phyloP scores from a whole-genome alignment of 495 filamentous ascomycete genomes.

The Xylaria castorea region DNA sequence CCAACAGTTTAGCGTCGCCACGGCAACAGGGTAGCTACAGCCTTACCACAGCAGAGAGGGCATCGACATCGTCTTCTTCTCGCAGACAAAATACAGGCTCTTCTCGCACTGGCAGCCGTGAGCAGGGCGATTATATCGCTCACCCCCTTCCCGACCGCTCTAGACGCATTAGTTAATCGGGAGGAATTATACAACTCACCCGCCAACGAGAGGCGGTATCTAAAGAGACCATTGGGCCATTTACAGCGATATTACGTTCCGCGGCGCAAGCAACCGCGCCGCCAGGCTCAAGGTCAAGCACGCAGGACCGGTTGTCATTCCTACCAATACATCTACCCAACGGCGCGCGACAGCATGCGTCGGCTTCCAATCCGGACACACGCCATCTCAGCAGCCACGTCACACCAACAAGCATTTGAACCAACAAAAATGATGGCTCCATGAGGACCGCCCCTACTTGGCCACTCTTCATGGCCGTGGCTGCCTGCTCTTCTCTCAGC shows the following conservation, averaged over 20 bases:
- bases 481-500: slow-evolving; percentile 21
- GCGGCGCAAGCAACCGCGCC: background rate
- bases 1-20: slow-evolving; percentile 24
- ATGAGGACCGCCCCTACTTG: background rate
- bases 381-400: background rate
- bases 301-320: background rate
- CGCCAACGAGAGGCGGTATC: background rate
- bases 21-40: slow-evolving; percentile 23
- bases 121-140: slow-evolving; percentile 21
- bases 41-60: slow-evolving; percentile 1
- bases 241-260: slow-evolving; percentile 8
- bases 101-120: slow-evolving; percentile 7
- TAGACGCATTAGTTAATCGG: background rate
- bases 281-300: background rate
- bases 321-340: background rate
- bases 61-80: slow-evolving; percentile 3
- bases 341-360: background rate
- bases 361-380: background rate
- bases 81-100: slow-evolving; percentile 1
- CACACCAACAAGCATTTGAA: background rate
- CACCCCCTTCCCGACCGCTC: slow-evolving; percentile 28
- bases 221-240: background rate
- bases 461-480: background rate
- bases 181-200: background rate
- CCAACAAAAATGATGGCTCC: background rate